These are phyloP conservation scores for Pleurotus pulmonarius DNA, from an alignment of 768 basidiomycete genomes.

Conservation along the genomic window DNA sequence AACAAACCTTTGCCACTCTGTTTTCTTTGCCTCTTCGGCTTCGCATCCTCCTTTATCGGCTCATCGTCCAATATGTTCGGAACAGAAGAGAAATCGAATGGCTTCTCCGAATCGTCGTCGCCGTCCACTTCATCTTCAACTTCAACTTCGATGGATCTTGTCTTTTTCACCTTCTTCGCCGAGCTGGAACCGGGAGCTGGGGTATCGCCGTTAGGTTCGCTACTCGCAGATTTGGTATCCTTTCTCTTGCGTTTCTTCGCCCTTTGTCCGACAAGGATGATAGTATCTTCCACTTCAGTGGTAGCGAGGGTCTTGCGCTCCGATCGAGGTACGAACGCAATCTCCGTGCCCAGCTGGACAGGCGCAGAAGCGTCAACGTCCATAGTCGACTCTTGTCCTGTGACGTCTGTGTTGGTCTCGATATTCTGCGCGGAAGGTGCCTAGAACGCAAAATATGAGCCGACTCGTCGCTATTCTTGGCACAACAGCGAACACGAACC, in stretches of 20 bases:
- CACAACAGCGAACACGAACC: constrained; percentile 19
- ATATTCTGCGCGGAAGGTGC: background rate
- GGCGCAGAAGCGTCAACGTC: background rate
- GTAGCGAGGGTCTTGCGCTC: constrained; percentile 36
- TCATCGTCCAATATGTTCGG: constrained; percentile 72
- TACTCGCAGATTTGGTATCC: constrained; percentile 18
- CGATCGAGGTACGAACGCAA: constrained; percentile 73
- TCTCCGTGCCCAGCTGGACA: constrained; percentile 54
- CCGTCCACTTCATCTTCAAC: background rate
- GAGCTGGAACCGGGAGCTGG: constrained; percentile 14
- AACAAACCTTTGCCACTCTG: constrained; percentile 27
- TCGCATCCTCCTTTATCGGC: constrained; percentile 32
- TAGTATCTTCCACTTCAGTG: constrained; percentile 43
- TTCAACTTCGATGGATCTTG: constrained; percentile 19
- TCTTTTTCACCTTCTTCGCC: constrained; percentile 13
- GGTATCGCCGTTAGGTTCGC: constrained; percentile 14
- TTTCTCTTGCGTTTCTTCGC: constrained; percentile 64
- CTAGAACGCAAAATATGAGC: background rate
- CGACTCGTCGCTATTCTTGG: too few species aligned
- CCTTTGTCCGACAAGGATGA: constrained; percentile 70
- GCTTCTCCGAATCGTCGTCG: constrained; percentile 26
- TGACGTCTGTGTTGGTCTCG: background rate
- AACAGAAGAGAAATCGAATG: constrained; percentile 66
- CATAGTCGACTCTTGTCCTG: constrained; percentile 16
- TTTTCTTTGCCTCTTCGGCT: constrained; percentile 47